Percentiles rank a stretch among this genome's conserved stretches.
phyloP scores from a whole-genome alignment of 2,329 filamentous ascomycete species.

The Ascosphaera apis region DNA sequence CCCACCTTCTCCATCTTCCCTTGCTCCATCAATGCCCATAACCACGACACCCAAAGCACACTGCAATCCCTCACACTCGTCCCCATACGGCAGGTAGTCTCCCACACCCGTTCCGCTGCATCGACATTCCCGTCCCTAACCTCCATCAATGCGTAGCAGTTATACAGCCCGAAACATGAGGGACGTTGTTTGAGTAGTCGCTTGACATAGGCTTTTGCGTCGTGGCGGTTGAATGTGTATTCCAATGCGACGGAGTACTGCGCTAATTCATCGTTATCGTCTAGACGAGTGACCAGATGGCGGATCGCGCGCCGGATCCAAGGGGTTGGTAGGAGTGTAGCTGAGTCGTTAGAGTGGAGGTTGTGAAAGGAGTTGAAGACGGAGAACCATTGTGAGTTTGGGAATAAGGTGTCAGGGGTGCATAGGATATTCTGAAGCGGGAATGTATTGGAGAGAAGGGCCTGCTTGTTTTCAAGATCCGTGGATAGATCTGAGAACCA shows the following conservation, averaged over 20 bases:
- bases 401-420: constrained; percentile 32
- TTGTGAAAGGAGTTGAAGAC: constrained; percentile 11
- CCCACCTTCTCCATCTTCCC: constrained; percentile 16
- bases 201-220: constrained; percentile 49
- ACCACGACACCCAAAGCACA: constrained; percentile 36
- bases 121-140: constrained; percentile 31
- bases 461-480: constrained; percentile 3
- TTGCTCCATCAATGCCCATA: constrained; percentile 41
- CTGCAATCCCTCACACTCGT: constrained; percentile 15
- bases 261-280: constrained; percentile 31
- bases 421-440: constrained; percentile 16
- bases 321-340: constrained; percentile 13
- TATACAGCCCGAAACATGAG: constrained; percentile 46
- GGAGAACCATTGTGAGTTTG: constrained; percentile 26
- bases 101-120: constrained; percentile 37
- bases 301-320: constrained; percentile 34
- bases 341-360: constrained; percentile 10
- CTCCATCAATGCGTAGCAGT: constrained; percentile 57
- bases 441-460: constrained; percentile 13
- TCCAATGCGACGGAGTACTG: constrained; percentile 50
- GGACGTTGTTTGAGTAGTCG: constrained; percentile 44
- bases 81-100: constrained; percentile 22
- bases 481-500: constrained; percentile 9
- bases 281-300: constrained; percentile 26
- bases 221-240: constrained; percentile 28